Evolutionary conservation across 257 asterid genomes (phyloP), one percentile per base, ranked within the genome.

Genomic region (Fraxinus anomala): DNA sequence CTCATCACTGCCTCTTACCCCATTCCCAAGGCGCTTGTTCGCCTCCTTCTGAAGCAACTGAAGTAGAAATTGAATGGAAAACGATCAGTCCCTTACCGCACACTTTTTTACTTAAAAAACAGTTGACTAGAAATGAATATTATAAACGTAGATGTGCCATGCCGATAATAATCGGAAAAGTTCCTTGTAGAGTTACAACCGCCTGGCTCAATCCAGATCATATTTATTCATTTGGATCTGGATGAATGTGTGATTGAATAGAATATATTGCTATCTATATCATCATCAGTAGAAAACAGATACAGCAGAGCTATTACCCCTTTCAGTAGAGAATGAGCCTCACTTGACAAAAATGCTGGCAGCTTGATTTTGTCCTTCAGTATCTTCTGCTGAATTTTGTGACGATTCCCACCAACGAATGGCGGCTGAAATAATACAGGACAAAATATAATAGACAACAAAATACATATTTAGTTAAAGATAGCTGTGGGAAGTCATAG

Each of bases 41-140:
- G 88, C 82, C 26, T 92, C 96, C 89, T 88, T 92, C 61, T 87
- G 90, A 69, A 92, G 88, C 71, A 91, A 87, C 96, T 92, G 89
- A 70, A 80, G 70, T 76, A 75, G n/a, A 75, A 68, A 36, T 56
- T 3, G 21, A 3, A 54, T 14, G 59, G 17, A 65, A 74, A 44
- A 67, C 17, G 3, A 24, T 54, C 31, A 70, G 37, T 72, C 33
- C 34, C 74, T 34, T 31, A 68, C 30, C 9, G 6, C n/a, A 23
- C 51, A 70, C 33, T n/a, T 8, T 31, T 36, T 1, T 1, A 19
- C 34, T 28, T 28, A 1, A 17, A 17, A 17, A 54, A 19, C 23
- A 54, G 63, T 19, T 42, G 23, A 19, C 23, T 14, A 51, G 9
- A 51, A 17, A 51, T 47, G 19, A 12, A 2, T 2, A 14, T 47